phyloP scores from a whole-genome alignment of 2,329 filamentous ascomycete genomes.

The Claviceps digitariae region DNA sequence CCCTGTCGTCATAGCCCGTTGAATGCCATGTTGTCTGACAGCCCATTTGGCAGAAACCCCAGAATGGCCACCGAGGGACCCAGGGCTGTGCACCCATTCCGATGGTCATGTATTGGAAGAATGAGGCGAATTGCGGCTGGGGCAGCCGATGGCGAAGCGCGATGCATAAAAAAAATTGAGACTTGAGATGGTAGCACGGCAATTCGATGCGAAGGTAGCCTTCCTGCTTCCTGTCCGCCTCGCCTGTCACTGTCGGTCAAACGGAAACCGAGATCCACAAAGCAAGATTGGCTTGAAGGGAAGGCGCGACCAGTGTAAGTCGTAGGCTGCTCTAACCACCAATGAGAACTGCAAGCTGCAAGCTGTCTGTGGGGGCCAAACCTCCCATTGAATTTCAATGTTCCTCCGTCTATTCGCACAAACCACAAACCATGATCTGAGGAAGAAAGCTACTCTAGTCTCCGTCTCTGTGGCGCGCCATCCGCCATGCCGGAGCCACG shows the following conservation, averaged over 20 bases:
- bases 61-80: too few species aligned
- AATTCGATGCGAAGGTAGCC: not conserved
- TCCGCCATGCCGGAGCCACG: too few species aligned
- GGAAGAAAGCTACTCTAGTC: too few species aligned
- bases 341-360: not conserved
- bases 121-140: not conserved
- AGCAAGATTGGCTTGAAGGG: not conserved
- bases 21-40: not conserved
- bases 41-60: too few species aligned
- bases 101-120: not conserved
- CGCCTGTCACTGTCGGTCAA: not conserved
- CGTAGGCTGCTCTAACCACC: not conserved
- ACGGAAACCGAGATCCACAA: not conserved
- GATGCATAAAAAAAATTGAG: not conserved
- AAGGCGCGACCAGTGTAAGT: not conserved
- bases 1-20: not conserved
- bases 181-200: not conserved
- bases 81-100: not conserved
- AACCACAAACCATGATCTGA: too few species aligned
- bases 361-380: too few species aligned
- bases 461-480: too few species aligned
- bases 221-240: too few species aligned
- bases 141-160: not conserved
- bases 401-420: too few species aligned
- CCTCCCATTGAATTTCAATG: too few species aligned